Conservation (phyloP, 1,284 basidiomycete species). For the Melampsora allii-populina region DNA sequence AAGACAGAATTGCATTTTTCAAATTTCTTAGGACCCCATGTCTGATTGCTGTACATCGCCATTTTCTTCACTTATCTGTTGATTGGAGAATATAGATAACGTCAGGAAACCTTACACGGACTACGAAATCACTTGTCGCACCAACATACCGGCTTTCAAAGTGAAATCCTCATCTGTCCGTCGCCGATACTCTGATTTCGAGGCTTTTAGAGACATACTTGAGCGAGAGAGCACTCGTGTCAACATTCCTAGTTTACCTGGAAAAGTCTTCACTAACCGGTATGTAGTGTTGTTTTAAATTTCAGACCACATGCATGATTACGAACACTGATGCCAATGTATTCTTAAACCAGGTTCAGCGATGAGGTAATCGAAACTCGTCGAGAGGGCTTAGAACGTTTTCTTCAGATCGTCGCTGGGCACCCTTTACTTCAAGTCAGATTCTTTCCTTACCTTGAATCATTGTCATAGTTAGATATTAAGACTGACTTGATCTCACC, state of each 20-base stretch:
- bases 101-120: slow-evolving; percentile 99
- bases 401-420: slow-evolving; percentile 92
- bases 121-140: slow-evolving; percentile 98
- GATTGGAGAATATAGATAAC: slow-evolving; percentile 61
- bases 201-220: slow-evolving; percentile 96
- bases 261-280: slow-evolving; percentile 63
- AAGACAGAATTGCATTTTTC: slow-evolving; percentile 2
- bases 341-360: slow-evolving; percentile 71
- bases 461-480: not conserved
- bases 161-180: slow-evolving; percentile 90
- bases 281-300: slow-evolving; percentile 3
- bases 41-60: slow-evolving; percentile 27
- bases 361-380: slow-evolving; percentile 94
- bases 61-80: not conserved
- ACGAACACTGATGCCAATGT: not conserved
- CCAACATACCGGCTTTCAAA: slow-evolving; percentile 98
- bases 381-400: slow-evolving; percentile 89
- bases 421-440: slow-evolving; percentile 89
- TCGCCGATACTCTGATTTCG: slow-evolving; percentile 95
- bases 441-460: slow-evolving; percentile 28
- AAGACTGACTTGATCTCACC: not conserved
- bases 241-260: slow-evolving; percentile 93
- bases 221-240: slow-evolving; percentile 95
- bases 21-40: not conserved
- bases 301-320: not conserved